A percentile compares a stretch with the other conserved stretches of the same genome.
These are phyloP conservation scores for Salinomyces thailandicus DNA, from an alignment of 2,329 filamentous ascomycete genomes.

Conservation along the genomic window DNA sequence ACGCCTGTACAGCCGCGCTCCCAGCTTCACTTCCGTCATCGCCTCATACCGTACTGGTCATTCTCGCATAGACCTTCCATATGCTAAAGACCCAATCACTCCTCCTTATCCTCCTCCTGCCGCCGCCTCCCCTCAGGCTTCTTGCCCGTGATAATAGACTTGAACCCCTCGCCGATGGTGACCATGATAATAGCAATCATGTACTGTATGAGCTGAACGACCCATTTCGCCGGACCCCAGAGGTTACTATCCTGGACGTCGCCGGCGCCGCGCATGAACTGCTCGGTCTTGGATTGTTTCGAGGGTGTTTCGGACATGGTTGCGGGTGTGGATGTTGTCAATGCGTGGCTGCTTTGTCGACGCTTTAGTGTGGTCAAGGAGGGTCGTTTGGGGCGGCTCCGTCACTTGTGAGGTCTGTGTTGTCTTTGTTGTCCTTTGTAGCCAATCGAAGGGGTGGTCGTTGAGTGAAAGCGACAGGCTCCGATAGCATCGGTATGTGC, in stretches of 20 bases:
- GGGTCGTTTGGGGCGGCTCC: no score
- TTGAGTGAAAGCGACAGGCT: background rate
- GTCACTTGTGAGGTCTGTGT: no score
- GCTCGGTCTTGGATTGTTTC: background rate
- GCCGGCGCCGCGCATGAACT: constrained; percentile 13
- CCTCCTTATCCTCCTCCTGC: background rate
- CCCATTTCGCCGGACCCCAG: constrained; percentile 13
- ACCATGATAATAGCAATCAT: constrained; percentile 15
- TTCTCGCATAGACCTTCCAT: no score
- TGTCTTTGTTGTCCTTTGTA: no score
- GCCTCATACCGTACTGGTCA: no score
- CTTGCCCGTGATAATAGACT: constrained; percentile 11
- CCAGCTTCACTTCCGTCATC: no score
- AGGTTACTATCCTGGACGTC: constrained; percentile 12
- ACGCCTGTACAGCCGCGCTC: no score
- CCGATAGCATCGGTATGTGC: background rate
- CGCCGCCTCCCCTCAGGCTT: constrained; percentile 2
- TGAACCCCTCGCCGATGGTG: constrained; percentile 12
- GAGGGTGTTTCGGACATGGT: background rate
- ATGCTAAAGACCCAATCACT: no score
- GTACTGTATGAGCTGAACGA: constrained; percentile 14
- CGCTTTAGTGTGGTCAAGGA: no score
- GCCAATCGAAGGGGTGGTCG: background rate
- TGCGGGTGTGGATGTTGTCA: background rate
- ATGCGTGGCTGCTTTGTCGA: no score